phyloP scores from a whole-genome alignment of 176 grass and related monocot genomes.

The Triticum dicoccoides region DNA sequence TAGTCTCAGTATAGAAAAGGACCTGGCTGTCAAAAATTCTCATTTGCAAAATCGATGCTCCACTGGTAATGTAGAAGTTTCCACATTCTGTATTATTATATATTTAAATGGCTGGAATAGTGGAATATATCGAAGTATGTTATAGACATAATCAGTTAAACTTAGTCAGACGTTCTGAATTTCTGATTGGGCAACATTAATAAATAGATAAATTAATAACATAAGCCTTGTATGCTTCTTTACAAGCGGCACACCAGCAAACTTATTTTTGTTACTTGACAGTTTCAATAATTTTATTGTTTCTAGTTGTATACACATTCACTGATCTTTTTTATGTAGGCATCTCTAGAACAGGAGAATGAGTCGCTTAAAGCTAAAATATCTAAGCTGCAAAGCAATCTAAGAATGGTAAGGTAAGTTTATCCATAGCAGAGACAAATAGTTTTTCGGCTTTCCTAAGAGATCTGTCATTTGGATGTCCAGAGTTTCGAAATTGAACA shows the following conservation, averaged over 20 bases:
- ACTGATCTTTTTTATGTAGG: conserved; percentile 37
- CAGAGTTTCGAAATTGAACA: conserved; percentile 91
- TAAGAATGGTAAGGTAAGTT: conserved; percentile 75
- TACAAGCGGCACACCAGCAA: background rate
- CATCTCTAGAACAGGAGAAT: conserved; percentile 79
- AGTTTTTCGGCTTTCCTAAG: conserved; percentile 26
- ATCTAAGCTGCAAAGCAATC: conserved; percentile 85
- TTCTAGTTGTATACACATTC: background rate
- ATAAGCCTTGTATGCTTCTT: background rate
- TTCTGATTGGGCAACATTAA: background rate
- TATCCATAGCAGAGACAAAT: background rate
- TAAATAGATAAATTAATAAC: background rate
- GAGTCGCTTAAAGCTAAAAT: conserved; percentile 78
- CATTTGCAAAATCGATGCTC: background rate
- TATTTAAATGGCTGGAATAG: background rate
- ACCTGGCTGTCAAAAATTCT: background rate
- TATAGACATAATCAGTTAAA: background rate
- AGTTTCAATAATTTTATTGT: background rate
- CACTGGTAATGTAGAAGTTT: background rate
- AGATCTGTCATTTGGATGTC: conserved; percentile 25
- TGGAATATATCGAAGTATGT: background rate
- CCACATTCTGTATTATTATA: background rate
- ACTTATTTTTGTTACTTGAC: background rate
- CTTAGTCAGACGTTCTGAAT: background rate
- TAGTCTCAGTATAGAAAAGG: background rate